Evolutionary conservation across 2,329 filamentous ascomycete species (phyloP), one percentile per base, ranked within the genome.

Genomic region (Hypoxylon sp.): DNA sequence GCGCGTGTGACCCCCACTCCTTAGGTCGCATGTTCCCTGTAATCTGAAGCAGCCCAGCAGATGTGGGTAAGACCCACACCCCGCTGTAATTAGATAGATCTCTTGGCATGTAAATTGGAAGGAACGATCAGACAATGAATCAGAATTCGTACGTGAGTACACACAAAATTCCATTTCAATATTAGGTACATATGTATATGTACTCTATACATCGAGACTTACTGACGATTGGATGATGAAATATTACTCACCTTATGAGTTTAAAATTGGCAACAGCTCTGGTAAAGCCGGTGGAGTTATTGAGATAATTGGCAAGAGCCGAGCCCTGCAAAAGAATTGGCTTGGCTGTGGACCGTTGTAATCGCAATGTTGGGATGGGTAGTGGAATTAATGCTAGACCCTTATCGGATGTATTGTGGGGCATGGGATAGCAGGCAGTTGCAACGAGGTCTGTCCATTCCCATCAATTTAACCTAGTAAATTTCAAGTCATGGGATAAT

Each of bases 81-180:
- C 59, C 60, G 50, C 39, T 47, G 31, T 51, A 54, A 22, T 52
- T 42, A 29, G 57, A 39, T 50, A 4, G 44, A 59, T 59, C 57
- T 59, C 44, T 59, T 59, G 46, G 57, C 57, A 44, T 39, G 14
- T 37, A 26, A 37, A 39, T 29, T 8, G 57, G 33, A 51, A 50
- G 46, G 33, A 19, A 29, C n/a, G 31, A 33, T n/a, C 2, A 13
- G 9, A 17, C 19, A 33, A 29, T 22, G 22, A 42, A 42, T 26
- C 19, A 14, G n/a, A 54, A n/a, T 54, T 26, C n/a, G 4, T 19
- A 10, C 22, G 14, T 29, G 17, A 17, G 37, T 24, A 14, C 13
- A 9, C 10, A 19, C 26, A 33, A 52, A 37, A 14, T 5, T 33
- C 19, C 5, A 37, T 24, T 10, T 19, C 19, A 17, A 5, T 4